Evolutionary conservation across 2,329 filamentous ascomycete species (phyloP), one percentile per base, ranked within the genome.

Genomic region (Penicillium sclerotiorum): DNA sequence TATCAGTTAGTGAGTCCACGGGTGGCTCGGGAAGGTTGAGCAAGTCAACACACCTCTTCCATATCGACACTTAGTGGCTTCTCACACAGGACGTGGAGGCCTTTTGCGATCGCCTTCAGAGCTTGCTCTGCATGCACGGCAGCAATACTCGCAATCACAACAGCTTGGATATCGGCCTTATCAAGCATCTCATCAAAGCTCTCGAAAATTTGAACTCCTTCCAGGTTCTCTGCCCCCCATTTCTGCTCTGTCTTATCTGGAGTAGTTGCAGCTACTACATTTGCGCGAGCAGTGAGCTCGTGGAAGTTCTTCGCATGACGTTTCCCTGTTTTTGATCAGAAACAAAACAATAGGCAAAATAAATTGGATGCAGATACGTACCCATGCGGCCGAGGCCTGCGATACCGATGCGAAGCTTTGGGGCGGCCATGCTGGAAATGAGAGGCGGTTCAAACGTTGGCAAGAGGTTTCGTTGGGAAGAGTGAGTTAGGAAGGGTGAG

Each of bases 31-130:
- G 22, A 17, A 17, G 11, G 15, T 6, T 12, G 33, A 4, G 22
- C 15, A 7, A 15, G 23, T 33, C 12, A 12, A 40, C 52, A 43
- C 35, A 55, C 55, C n/a, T 55, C 47, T 13, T 55, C 52, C 18
- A 50, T 41, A 15, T 50, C 52, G 17, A 50, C 55, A 21, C 50
- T 50, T 22, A 58, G 38, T 0, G 70, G 69, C 52, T 73, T 82
- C 69, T 83, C 80, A 62, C 79, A 82, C 12, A 82, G 68, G 0
- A 82, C 78, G 58, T 83, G 80, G 57, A 76, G 72, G 20, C 75
- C 73, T 3, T 71, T 70, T 30, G 78, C 65, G 49, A 83, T 81
- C n/a, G 79, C 79, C 56, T 77, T 74, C 64, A 81, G 80, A 1
- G 78, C 73, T 57, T 83, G 77, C 55, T 81, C 73, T 1, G 79